Evolutionary conservation across 2,329 filamentous ascomycete species (phyloP), one percentile per base, ranked within the genome.

Genomic region (Phoma herbarum): DNA sequence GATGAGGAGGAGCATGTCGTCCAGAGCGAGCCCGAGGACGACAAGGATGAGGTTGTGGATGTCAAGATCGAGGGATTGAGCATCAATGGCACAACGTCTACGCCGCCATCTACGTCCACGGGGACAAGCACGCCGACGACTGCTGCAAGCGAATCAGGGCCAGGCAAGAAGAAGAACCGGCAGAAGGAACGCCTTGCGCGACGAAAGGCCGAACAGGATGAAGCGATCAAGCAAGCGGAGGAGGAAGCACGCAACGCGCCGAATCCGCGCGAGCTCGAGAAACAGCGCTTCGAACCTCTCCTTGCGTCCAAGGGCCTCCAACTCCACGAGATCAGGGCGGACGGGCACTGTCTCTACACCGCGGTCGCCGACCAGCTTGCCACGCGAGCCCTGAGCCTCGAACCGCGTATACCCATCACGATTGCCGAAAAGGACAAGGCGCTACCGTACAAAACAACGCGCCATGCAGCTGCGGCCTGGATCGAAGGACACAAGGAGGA

Each of bases 271-370:
- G 73, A 77, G 45, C 63, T 71, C 7, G 77, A 79, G 49, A 72
- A 74, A 47, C 64, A 85, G 50, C 84, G 85, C 45, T 93, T 99
- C 88, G 81, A 85, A 57, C 80, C 81, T 26, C 85, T 86, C 39
- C 90, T 97, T 74, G 79, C 82, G 52, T 80, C 83, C 43, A 80
- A 89, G 57, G 83, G 82, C 0, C 83, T 98, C 16, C 81, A 81
- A 20, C 91, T 97, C 80, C 85, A 90, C 68, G 88, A 92, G 58
- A 93, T 99, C 57, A 85, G 85, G 37, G 92, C 95, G 0, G 94
- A 99, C 77, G 95, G 95, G 0, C 95, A 99, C 79, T 99, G 95
- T 74, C 81, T 99, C 16, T 99, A 98, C 79, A 90, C 92, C 16
- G 93, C 95, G 0, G 85, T 98, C 49, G 93, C 94, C 25, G 92